phyloP scores from a whole-genome alignment of 2,329 filamentous ascomycete genomes.

The Dactylellina parvicollis region DNA sequence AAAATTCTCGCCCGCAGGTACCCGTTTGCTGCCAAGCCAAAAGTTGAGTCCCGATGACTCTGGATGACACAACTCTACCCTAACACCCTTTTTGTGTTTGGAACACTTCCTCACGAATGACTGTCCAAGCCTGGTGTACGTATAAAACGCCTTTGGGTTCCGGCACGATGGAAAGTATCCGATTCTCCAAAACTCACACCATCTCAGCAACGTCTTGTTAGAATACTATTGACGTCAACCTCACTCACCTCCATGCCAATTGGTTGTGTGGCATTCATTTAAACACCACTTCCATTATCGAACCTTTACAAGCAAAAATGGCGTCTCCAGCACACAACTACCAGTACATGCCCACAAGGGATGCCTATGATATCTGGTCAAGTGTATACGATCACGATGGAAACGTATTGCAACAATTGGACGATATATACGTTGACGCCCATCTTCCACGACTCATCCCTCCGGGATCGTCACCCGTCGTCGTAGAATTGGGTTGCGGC shows the following conservation, averaged over 20 bases:
- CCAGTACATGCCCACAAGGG: slow-evolving; percentile 29
- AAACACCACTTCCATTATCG: too few relatives aligned
- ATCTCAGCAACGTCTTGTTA: too few relatives aligned
- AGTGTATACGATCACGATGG: slow-evolving; percentile 73
- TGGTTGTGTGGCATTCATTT: too few relatives aligned
- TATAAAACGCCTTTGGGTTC: too few relatives aligned
- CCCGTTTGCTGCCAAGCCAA: slow-evolving; percentile 25
- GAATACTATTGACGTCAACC: too few relatives aligned
- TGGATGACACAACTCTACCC: slow-evolving; percentile 34
- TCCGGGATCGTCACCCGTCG: slow-evolving; percentile 58
- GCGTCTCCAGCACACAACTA: neutral
- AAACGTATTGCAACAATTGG: slow-evolving; percentile 73
- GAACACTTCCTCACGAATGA: neutral
- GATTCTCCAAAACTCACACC: too few relatives aligned
- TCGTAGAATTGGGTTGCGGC: slow-evolving; percentile 73
- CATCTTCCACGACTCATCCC: slow-evolving; percentile 64
- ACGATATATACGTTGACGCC: slow-evolving; percentile 67
- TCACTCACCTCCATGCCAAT: too few relatives aligned
- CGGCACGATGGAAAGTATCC: too few relatives aligned
- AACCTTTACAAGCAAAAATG: neutral
- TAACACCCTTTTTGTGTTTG: too few relatives aligned
- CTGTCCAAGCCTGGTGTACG: too few relatives aligned
- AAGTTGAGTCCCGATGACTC: slow-evolving; percentile 23
- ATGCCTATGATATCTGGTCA: slow-evolving; percentile 47
- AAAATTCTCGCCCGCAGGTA: slow-evolving; percentile 20